Evolutionary conservation across 768 basidiomycete genomes (phyloP).

Genomic region (Tylopilus felleus): DNA sequence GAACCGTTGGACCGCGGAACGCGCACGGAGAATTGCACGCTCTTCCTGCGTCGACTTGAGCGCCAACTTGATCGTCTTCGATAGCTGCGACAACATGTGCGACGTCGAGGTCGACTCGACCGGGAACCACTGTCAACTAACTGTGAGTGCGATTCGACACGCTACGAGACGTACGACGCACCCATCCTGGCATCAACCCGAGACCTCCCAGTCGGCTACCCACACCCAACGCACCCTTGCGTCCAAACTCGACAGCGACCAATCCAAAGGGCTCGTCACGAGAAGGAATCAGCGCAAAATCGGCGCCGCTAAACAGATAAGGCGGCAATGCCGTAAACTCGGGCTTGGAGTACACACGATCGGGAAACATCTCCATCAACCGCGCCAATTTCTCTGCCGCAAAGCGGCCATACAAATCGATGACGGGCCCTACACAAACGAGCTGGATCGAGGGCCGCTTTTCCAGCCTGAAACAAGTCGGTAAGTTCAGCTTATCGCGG

Average conservation of each 20-base stretch:
- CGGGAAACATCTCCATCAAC: constrained; percentile 93
- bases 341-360: constrained; percentile 92
- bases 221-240: constrained; percentile 95
- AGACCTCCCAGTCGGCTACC: constrained; percentile 92
- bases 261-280: constrained; percentile 96
- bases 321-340: constrained; percentile 94
- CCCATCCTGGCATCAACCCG: constrained; percentile 98
- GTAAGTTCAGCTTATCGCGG: background rate
- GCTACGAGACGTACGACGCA: constrained; percentile 36
- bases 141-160: background rate
- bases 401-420: constrained; percentile 92
- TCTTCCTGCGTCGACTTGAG: constrained; percentile 89
- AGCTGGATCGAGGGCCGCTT: constrained; percentile 85
- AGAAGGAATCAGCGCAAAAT: constrained; percentile 93
- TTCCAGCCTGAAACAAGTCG: constrained; percentile 53
- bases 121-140: constrained; percentile 80
- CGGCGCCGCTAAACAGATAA: constrained; percentile 91
- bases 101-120: constrained; percentile 90
- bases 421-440: constrained; percentile 89
- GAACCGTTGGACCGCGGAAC: constrained; percentile 94
- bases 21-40: constrained; percentile 86
- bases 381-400: constrained; percentile 92
- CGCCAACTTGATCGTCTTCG: constrained; percentile 93
- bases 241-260: constrained; percentile 93
- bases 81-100: constrained; percentile 92